These are phyloP conservation scores for Neurospora tetrasperma DNA, from an alignment of 495 filamentous ascomycete genomes.

Conservation along the genomic window DNA sequence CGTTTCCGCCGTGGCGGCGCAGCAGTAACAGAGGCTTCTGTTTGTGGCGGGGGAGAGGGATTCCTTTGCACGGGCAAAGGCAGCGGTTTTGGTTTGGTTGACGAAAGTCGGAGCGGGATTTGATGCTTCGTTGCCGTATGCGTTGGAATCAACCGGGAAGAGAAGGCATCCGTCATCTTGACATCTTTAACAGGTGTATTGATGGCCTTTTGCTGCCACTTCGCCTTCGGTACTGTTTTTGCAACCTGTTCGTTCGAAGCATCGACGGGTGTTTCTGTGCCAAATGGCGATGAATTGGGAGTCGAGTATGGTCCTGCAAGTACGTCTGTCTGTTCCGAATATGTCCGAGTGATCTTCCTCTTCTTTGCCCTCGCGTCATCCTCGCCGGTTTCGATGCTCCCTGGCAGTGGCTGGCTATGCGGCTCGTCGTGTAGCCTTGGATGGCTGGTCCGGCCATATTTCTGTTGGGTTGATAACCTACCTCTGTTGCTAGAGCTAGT, in stretches of 20 bases:
- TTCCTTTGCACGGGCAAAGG: constrained; percentile 6
- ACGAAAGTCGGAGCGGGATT: constrained; percentile 31
- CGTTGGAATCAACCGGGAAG: constrained; percentile 13
- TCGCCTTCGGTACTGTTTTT: constrained; percentile 5
- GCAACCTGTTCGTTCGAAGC: constrained; percentile 4
- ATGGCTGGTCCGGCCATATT: constrained; percentile 1
- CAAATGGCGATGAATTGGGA: constrained; percentile 19
- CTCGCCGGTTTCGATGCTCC: constrained; percentile 2
- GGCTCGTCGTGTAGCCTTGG: constrained; percentile 7
- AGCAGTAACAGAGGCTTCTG: background rate
- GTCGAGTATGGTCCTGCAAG: constrained; percentile 16
- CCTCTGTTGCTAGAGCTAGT: constrained; percentile 4
- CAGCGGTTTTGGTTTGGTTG: constrained; percentile 4
- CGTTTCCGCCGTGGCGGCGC: constrained; percentile 29
- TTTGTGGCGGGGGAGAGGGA: constrained; percentile 4
- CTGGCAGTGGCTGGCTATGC: constrained; percentile 21
- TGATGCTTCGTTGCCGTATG: constrained; percentile 17
- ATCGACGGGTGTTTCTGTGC: constrained; percentile 5
- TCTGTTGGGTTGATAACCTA: background rate
- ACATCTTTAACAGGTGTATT: constrained; percentile 20
- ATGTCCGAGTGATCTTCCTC: constrained; percentile 15
- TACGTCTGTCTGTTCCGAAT: constrained; percentile 14
- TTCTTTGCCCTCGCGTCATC: constrained; percentile 15
- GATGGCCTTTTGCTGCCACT: background rate
- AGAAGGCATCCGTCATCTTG: constrained; percentile 10